Evolutionary conservation across 441 rosid species (phyloP).

Genomic region (Aleurites moluccanus): DNA sequence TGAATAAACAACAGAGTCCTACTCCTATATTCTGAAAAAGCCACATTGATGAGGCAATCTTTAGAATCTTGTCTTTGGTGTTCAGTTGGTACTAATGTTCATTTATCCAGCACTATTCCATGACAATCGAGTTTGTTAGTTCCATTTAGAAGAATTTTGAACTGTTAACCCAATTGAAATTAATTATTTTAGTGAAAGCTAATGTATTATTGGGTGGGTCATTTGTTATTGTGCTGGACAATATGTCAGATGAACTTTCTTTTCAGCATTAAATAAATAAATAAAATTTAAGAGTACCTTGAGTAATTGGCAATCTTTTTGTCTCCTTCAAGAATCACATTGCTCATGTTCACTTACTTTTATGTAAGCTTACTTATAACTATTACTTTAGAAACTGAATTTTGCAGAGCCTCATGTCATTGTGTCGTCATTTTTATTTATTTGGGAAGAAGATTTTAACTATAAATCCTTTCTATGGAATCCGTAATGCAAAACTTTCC

Average conservation of each 20-base stretch:
- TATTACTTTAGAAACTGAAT: constrained; percentile 1
- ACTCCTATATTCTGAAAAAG: not conserved
- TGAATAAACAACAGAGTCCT: not conserved
- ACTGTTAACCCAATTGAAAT: not conserved
- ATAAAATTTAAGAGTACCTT: too few species aligned
- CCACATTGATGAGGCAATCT: not conserved
- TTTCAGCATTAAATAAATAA: too few species aligned
- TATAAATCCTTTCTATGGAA: not conserved
- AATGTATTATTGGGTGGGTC: too few species aligned
- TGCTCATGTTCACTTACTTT: not conserved
- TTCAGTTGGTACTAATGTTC: not conserved
- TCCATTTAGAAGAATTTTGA: too few species aligned
- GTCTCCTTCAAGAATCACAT: not conserved
- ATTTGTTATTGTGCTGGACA: too few species aligned
- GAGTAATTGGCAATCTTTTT: not conserved
- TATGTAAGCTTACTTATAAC: not conserved
- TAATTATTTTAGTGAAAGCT: constrained; percentile 2
- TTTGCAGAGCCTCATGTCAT: not conserved
- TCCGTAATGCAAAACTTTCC: not conserved
- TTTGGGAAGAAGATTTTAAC: not conserved
- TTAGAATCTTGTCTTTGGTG: not conserved
- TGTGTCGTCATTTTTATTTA: not conserved
- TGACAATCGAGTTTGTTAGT: not conserved
- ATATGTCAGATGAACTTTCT: too few species aligned
- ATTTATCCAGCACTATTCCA: not conserved